Evolutionary conservation across 2,329 filamentous ascomycete species (phyloP), one percentile per base, ranked within the genome.

Genomic region (Erysiphe neolycopersici): DNA sequence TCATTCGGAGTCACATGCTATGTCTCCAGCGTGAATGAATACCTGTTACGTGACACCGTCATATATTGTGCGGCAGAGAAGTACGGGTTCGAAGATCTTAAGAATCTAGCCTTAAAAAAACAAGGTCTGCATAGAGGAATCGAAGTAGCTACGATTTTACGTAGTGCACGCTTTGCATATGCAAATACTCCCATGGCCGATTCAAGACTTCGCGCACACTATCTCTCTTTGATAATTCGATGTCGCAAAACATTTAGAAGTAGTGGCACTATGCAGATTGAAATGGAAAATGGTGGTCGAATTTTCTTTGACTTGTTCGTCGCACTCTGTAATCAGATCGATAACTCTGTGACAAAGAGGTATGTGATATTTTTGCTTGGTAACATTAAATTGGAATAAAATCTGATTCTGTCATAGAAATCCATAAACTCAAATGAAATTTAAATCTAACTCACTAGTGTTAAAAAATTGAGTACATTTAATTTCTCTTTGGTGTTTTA

Each of bases 301-400:
- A 66, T 92, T 46, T 93, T 92, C 64, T 94, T 93, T 57, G 85
- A 93, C 57, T 66, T 93, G 38, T 94, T 93, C 58, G 85, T 93
- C 42, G 83, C 85, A 16, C 73, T 93, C 61, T 84, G 80, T 61
- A 92, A 93, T 58, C 82, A 92, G 56, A 79, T 92, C 56, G 81
- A 73, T 58, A 38, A 18, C 16, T 38, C 16, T 78, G 16, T 18
- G 36, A 26, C 22, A 26, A 26, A 26, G 22, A 26, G 22, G 22
- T 26, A 26, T 26, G 22, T 9, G 8, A 26, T 8, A 26, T 26
- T 22, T 22, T 22, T 26, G 6, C 22, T 26, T 26, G 22, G 22
- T 26, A 26, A 26, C 8, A 8, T 26, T 8, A 26, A 26, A 8
- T 4, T 26, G 8, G 1, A 26, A 26, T 26, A 5, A 26, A 8